Percentiles rank a stretch among this genome's conserved stretches.
phyloP scores from a whole-genome alignment of 1,284 basidiomycete species.

The Trichosporon sp. region DNA sequence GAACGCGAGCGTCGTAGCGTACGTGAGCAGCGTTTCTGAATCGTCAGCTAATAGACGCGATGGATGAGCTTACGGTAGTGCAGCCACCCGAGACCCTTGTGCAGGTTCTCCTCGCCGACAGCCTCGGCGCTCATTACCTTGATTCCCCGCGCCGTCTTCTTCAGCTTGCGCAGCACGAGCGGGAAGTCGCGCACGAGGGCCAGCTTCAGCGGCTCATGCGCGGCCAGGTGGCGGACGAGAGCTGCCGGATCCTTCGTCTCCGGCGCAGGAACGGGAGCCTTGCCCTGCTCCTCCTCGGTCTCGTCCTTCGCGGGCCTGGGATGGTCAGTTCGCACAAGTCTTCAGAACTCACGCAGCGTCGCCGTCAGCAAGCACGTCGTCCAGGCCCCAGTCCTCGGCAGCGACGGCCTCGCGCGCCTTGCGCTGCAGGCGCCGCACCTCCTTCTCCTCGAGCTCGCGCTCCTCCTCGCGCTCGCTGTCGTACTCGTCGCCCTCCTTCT shows the following conservation, averaged over 20 bases:
- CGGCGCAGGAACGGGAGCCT: constrained; percentile 24
- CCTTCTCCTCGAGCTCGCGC: constrained; percentile 23
- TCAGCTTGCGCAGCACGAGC: constrained; percentile 49
- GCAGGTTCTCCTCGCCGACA: constrained; percentile 37
- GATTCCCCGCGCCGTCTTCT: constrained; percentile 47
- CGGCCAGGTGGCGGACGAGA: constrained; percentile 69
- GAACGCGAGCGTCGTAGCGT: constrained; percentile 84
- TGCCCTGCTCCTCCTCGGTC: constrained; percentile 9
- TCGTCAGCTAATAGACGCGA: background rate
- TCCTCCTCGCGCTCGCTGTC: constrained; percentile 53
- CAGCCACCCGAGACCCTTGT: constrained; percentile 49
- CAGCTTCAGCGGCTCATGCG: constrained; percentile 68
- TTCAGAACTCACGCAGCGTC: constrained; percentile 38
- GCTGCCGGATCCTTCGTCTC: constrained; percentile 49
- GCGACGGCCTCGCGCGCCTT: constrained; percentile 67
- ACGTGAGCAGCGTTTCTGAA: constrained; percentile 82
- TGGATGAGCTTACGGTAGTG: constrained; percentile 46
- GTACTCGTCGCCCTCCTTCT: constrained; percentile 21
- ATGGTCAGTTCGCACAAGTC: background rate
- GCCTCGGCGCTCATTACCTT: constrained; percentile 36
- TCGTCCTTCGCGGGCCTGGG: background rate
- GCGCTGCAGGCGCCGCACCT: constrained; percentile 65
- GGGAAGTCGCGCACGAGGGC: constrained; percentile 56
- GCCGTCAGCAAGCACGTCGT: constrained; percentile 54
- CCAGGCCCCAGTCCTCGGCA: constrained; percentile 75